Percentiles rank a stretch among this genome's conserved stretches.
These are phyloP conservation scores for Kwoniella shivajii DNA, from an alignment of 1,284 basidiomycete genomes.

Conservation along the genomic window DNA sequence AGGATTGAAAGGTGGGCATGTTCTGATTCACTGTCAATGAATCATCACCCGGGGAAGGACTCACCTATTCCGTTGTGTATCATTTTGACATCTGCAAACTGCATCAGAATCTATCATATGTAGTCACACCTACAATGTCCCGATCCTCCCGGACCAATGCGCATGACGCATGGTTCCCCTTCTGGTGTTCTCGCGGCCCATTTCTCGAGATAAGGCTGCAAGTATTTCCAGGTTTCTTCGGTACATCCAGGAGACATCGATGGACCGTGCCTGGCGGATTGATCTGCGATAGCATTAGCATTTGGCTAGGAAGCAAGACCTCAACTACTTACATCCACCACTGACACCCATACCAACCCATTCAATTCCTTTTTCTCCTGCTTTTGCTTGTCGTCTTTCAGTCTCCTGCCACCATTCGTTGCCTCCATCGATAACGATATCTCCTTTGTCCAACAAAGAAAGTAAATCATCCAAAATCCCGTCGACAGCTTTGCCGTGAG, in stretches of 20 bases:
- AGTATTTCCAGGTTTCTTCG: conserved; percentile 33
- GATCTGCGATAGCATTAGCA: conserved; percentile 23
- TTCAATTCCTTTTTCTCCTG: conserved; percentile 31
- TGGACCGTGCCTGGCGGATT: conserved; percentile 43
- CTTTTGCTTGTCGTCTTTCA: conserved; percentile 30
- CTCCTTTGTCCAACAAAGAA: conserved; percentile 35
- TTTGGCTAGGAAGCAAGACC: background rate
- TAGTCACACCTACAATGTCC: conserved; percentile 45
- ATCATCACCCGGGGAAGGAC: background rate
- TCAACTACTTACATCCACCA: conserved; percentile 38
- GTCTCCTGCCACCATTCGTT: conserved; percentile 45
- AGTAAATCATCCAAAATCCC: conserved; percentile 36
- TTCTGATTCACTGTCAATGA: conserved; percentile 16
- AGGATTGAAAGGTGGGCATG: conserved; percentile 45
- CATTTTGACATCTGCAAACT: conserved; percentile 37
- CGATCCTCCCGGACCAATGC: conserved; percentile 44
- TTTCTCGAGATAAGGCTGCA: conserved; percentile 38
- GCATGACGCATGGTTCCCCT: conserved; percentile 39
- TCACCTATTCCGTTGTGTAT: conserved; percentile 45
- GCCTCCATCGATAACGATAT: conserved; percentile 43
- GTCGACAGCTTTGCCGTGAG: conserved; percentile 45
- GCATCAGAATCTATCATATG: background rate
- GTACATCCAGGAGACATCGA: conserved; percentile 43
- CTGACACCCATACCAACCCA: conserved; percentile 45
- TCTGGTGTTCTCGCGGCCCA: conserved; percentile 38